Evolutionary conservation across 2,329 filamentous ascomycete species (phyloP).

Genomic region (Cladosporium sp.): DNA sequence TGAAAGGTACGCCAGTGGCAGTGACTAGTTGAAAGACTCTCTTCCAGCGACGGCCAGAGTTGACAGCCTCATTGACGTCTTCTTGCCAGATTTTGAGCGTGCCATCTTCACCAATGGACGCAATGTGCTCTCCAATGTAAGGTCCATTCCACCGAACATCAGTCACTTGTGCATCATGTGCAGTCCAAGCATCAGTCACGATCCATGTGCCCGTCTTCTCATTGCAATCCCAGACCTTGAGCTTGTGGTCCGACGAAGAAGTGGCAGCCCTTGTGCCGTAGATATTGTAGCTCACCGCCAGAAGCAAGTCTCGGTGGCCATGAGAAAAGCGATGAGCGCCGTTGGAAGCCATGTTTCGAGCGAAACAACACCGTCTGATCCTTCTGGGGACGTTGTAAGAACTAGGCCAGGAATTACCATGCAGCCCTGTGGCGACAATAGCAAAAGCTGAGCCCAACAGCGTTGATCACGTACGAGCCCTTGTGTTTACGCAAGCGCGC

Average conservation of each 20-base stretch:
- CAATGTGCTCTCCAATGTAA: constrained; percentile 82
- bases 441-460: not conserved
- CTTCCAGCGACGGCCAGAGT: constrained; percentile 75
- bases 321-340: constrained; percentile 60
- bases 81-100: constrained; percentile 91
- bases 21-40: constrained; percentile 58
- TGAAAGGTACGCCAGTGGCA: constrained; percentile 66
- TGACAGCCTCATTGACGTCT: constrained; percentile 72
- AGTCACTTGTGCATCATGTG: constrained; percentile 83
- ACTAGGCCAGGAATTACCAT: not conserved
- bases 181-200: constrained; percentile 81
- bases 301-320: constrained; percentile 74
- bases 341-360: constrained; percentile 23
- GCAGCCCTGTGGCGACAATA: not conserved
- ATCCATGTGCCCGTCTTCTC: constrained; percentile 70
- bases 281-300: constrained; percentile 83
- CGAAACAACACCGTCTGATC: not conserved
- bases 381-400: not conserved
- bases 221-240: constrained; percentile 85
- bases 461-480: not conserved
- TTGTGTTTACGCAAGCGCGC: not conserved
- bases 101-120: constrained; percentile 83
- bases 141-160: constrained; percentile 94
- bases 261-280: constrained; percentile 90
- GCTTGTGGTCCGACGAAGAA: constrained; percentile 84